These are phyloP conservation scores for Aegilops tauschii DNA, from an alignment of 176 grass and related monocot species.

Conservation along the genomic window DNA sequence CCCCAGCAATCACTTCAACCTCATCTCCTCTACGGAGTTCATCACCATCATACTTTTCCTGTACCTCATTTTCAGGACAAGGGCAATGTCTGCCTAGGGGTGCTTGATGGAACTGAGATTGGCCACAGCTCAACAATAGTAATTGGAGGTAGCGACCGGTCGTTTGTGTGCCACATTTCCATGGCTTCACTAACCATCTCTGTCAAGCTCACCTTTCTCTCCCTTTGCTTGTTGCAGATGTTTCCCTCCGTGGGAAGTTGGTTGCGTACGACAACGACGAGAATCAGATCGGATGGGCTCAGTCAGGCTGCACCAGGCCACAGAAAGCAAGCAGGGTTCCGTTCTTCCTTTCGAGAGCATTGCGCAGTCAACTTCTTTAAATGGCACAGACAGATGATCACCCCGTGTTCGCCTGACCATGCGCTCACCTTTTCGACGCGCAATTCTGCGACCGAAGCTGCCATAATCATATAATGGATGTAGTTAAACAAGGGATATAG, in stretches of 20 bases:
- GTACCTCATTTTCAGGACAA: constrained; percentile 53
- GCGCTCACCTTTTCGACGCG: neutral
- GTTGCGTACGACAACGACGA: constrained; percentile 74
- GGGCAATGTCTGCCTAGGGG: constrained; percentile 83
- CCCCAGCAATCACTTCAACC: neutral
- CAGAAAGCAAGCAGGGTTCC: constrained; percentile 49
- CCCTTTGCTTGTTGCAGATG: constrained; percentile 44
- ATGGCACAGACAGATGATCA: constrained; percentile 16
- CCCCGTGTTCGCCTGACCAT: neutral
- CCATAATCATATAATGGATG: constrained; percentile 15
- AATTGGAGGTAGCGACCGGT: constrained; percentile 65
- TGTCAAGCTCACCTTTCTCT: neutral
- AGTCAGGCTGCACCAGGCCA: constrained; percentile 59
- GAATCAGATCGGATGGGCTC: constrained; percentile 68
- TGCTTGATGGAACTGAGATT: constrained; percentile 63
- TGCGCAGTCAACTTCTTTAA: constrained; percentile 25
- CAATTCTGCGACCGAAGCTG: constrained; percentile 18
- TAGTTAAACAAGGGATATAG: constrained; percentile 31
- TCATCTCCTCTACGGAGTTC: neutral
- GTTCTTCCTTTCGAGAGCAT: constrained; percentile 44
- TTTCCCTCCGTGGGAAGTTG: constrained; percentile 80
- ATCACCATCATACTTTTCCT: neutral
- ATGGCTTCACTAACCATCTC: neutral
- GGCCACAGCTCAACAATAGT: constrained; percentile 65
- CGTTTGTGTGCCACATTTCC: constrained; percentile 4